phyloP scores from a whole-genome alignment of 192 early-diverging fungal genomes.

The Gamsiella multidivaricata region DNA sequence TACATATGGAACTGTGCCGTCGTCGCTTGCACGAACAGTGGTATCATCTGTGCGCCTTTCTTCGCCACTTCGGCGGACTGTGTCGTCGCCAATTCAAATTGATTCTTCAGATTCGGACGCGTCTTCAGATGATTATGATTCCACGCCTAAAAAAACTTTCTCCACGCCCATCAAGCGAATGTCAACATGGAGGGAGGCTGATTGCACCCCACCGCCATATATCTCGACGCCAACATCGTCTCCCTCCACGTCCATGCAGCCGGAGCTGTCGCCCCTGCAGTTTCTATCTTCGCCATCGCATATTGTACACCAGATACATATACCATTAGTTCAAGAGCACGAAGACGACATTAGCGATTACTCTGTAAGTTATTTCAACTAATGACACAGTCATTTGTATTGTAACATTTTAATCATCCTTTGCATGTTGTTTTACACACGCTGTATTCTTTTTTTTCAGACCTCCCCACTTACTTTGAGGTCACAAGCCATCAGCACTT shows the following conservation, averaged over 20 bases:
- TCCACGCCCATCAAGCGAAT: too few relatives aligned
- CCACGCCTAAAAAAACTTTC: too few relatives aligned
- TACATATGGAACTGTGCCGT: too few relatives aligned
- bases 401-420: not conserved
- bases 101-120: too few relatives aligned
- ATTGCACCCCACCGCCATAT: too few relatives aligned
- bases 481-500: constrained; percentile 19
- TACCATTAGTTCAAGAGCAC: constrained; percentile 6
- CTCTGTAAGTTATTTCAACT: not conserved
- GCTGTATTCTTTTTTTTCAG: constrained; percentile 8
- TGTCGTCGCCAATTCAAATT: not conserved
- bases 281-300: constrained; percentile 22
- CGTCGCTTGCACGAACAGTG: too few relatives aligned
- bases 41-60: not conserved
- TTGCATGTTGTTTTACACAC: not conserved
- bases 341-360: constrained; percentile 1
- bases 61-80: not conserved
- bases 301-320: constrained; percentile 1
- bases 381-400: not conserved
- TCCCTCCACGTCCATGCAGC: not conserved
- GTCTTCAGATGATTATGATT: constrained; percentile 18
- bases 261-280: constrained; percentile 3
- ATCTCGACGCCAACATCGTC: not conserved
- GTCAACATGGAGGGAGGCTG: too few relatives aligned
- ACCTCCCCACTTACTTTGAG: not conserved